These are phyloP conservation scores for Teratosphaeriaceae sp. DNA, from an alignment of 2,329 filamentous ascomycete genomes.

Conservation along the genomic window DNA sequence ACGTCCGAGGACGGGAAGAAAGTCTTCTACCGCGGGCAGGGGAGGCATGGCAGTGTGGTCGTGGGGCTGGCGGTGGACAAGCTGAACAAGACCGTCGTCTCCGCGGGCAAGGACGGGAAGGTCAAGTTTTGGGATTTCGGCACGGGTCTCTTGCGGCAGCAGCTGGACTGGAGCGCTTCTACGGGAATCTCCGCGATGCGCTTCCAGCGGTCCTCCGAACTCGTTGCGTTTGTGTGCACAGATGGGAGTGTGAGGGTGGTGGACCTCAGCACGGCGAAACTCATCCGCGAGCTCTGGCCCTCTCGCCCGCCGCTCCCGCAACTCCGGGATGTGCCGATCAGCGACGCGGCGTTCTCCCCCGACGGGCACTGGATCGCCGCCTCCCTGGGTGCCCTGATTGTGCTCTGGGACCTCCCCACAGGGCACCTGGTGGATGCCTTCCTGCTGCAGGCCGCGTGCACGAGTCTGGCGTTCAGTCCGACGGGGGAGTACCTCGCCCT, in stretches of 20 bases:
- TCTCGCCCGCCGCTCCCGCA: slow-evolving; percentile 37
- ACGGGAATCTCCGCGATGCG: slow-evolving; percentile 67
- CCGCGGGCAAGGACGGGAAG: slow-evolving; percentile 82
- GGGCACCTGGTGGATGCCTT: slow-evolving; percentile 94
- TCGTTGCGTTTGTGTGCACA: slow-evolving; percentile 83
- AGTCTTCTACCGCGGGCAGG: slow-evolving; percentile 45
- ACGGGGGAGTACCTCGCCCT: slow-evolving; percentile 95
- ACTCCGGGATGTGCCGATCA: slow-evolving; percentile 17
- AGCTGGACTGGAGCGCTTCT: slow-evolving; percentile 79
- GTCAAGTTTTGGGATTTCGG: slow-evolving; percentile 97
- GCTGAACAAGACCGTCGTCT: slow-evolving; percentile 80
- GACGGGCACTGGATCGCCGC: slow-evolving; percentile 93
- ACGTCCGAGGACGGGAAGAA: slow-evolving; percentile 32
- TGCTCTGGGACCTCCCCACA: slow-evolving; percentile 93
- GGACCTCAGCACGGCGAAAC: slow-evolving; percentile 82
- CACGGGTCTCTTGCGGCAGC: slow-evolving; percentile 70
- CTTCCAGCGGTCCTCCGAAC: slow-evolving; percentile 75
- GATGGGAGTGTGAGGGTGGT: slow-evolving; percentile 83
- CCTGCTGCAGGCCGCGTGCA: slow-evolving; percentile 70
- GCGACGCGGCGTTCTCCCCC: slow-evolving; percentile 63
- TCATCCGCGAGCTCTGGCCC: slow-evolving; percentile 89
- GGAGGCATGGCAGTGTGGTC: slow-evolving; percentile 73
- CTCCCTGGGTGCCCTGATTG: slow-evolving; percentile 70
- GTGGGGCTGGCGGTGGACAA: slow-evolving; percentile 84
- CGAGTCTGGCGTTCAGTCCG: slow-evolving; percentile 75